Evolutionary conservation across 1,284 basidiomycete genomes (phyloP).

Genomic region (Boletus semigastroideus): DNA sequence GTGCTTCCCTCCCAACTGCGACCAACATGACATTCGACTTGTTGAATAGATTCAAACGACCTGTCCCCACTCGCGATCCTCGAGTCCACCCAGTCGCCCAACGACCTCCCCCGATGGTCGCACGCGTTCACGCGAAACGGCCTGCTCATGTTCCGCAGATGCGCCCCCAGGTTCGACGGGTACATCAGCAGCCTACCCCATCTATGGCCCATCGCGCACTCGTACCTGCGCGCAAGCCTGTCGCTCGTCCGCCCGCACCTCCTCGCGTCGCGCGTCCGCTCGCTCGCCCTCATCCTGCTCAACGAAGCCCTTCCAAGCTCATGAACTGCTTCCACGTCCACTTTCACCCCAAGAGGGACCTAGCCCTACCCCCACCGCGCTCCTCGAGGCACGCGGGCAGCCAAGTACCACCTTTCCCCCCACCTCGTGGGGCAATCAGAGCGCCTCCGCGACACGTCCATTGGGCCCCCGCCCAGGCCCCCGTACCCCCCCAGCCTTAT

Average conservation of each 20-base stretch:
- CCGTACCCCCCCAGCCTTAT: slow-evolving; percentile 27
- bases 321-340: slow-evolving; percentile 28
- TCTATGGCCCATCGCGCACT: slow-evolving; percentile 11
- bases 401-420: slow-evolving; percentile 22
- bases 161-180: slow-evolving; percentile 22
- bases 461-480: slow-evolving; percentile 31
- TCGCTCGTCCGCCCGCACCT: slow-evolving; percentile 9
- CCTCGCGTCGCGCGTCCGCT: slow-evolving; percentile 1
- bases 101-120: slow-evolving; percentile 14
- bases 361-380: slow-evolving; percentile 8
- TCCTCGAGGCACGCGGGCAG: slow-evolving; percentile 4
- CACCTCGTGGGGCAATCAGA: slow-evolving; percentile 21
- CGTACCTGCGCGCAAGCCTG: slow-evolving; percentile 16
- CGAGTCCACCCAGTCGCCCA: slow-evolving; percentile 17
- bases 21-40: slow-evolving; percentile 29
- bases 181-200: slow-evolving; percentile 14
- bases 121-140: slow-evolving; percentile 21
- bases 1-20: slow-evolving; percentile 10
- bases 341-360: slow-evolving; percentile 29
- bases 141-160: slow-evolving; percentile 17
- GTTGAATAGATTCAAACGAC: slow-evolving; percentile 25
- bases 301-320: slow-evolving; percentile 16
- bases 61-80: slow-evolving; percentile 18
- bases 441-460: slow-evolving; percentile 25
- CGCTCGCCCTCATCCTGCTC: slow-evolving; percentile 10